Base-by-base conservation (phyloP, 768 basidiomycete genomes). In the Hypholoma fasciculare region DNA sequence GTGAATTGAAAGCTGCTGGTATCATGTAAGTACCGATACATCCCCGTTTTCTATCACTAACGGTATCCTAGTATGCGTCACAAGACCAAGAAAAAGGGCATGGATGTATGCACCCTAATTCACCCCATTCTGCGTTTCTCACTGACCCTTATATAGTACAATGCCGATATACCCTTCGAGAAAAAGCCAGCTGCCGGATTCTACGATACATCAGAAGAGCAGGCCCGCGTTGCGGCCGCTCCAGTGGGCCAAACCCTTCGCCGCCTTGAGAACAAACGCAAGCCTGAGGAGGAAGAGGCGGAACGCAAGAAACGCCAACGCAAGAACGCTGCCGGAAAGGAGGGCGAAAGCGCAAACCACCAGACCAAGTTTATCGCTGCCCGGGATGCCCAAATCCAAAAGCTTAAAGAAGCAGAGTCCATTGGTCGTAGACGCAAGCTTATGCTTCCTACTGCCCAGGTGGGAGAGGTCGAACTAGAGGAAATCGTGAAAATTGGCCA, bases 401-500 rank as follows among this genome's bases (percentile, higher is more conserved):
- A 96, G 72, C 78, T 98, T 57, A 97, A 97, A 72, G 97, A 99
- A 72, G 96, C 96, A 17, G 95, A 98, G 71, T 94, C 92, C 53
- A 95, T 98, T 57, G 91, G 94, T 23, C 83, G 94, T 62, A 75
- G 97, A 63, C 76, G 93, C 63, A 92, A 92, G 72, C 78, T 99
- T 27, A 83, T 84, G 54, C 78, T 99, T 13, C 97, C 97, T 0
- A 74, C 77, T 23, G 93, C 96, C 6, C 97, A 99, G 66, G 97
- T 99, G 14, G 92, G 94, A 8, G 97, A 99, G 74, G 74, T 82
- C 2, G 97, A 99, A 72, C 74, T 99, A 51, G 97, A 98, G 75
- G 95, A 98, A 63, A 98, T 99, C 60, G 96, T 97, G 62, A 99
- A 98, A 78, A 98, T 98, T 67, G 97, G 97, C 0, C 87, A 92